Conservation (phyloP, 768 basidiomycete species). For the Atractiella rhizophila region DNA sequence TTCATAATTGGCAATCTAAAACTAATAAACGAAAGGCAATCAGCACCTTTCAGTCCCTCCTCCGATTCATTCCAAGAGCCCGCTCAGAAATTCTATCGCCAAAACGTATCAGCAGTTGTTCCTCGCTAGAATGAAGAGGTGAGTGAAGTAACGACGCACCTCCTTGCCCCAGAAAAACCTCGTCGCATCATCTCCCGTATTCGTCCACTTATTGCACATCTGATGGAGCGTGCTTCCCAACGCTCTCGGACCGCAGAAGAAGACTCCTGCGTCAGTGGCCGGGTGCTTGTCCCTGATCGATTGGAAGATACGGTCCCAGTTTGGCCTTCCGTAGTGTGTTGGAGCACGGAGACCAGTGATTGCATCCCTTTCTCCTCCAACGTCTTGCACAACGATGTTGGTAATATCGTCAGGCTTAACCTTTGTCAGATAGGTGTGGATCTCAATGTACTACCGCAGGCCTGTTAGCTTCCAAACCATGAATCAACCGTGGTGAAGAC, state of each 20-base stretch:
- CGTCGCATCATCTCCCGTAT: slow-evolving; percentile 35
- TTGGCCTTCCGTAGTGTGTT: slow-evolving; percentile 25
- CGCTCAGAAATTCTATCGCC: slow-evolving; percentile 7
- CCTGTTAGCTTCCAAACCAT: background rate
- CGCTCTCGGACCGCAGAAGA: slow-evolving; percentile 10
- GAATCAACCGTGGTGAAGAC: background rate
- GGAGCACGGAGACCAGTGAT: slow-evolving; percentile 71
- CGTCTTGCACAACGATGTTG: slow-evolving; percentile 63
- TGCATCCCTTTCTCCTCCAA: slow-evolving; percentile 75
- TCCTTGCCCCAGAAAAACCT: slow-evolving; percentile 76
- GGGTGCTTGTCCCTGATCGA: slow-evolving; percentile 59
- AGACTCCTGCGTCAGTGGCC: slow-evolving; percentile 71
- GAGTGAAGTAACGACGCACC: background rate
- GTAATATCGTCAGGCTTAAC: slow-evolving; percentile 79
- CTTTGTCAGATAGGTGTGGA: slow-evolving; percentile 71
- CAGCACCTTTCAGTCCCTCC: no score
- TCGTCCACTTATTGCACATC: slow-evolving; percentile 65
- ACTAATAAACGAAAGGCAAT: no score
- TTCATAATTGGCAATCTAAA: no score
- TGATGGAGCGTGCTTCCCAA: slow-evolving; percentile 31
- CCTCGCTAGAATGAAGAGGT: background rate
- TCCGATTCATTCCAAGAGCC: no score
- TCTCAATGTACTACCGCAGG: slow-evolving; percentile 29
- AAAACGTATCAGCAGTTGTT: background rate
- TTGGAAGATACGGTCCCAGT: slow-evolving; percentile 20